Evolutionary conservation across 805 yeast genomes (phyloP), one percentile per base, ranked within the genome.

Genomic region (Suhomyces pyralidae): DNA sequence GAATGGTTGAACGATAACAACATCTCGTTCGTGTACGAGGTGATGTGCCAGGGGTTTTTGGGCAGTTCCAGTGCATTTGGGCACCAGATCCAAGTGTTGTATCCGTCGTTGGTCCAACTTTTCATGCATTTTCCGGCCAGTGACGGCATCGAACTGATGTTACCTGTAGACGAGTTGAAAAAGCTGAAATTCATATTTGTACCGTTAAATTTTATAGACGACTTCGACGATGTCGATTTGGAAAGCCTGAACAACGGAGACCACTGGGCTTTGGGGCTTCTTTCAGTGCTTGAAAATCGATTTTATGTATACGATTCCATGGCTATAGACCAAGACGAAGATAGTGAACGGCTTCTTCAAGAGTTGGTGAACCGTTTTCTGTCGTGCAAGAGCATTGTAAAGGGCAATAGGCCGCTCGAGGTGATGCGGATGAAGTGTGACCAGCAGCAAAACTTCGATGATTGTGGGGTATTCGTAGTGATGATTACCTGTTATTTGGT

Each of bases 1-100:
- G 86, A 85, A 61, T 88, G 94, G 93, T 69, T 88, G 28, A 85
- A 84, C 59, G 93, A 87, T 61, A 85, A 85, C 60, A 82, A 85
- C 58, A 78, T 88, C 38, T 72, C 86, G 0, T 81, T 86, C 51
- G 67, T 85, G 17, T 88, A 77, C 64, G 90, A 85, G 61, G 76
- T 77, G 53, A 55, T 72, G 42, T 49, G 43, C 47, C 62, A 64
- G 34, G 49, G 55, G 20, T 67, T 67, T 50, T 51, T 70, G n/a
- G 54, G 60, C 40, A 12, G 49, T 44, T 36, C 46, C 14, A 45
- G 26, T n/a, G 28, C 46, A 2, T 62, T 62, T 43, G 60, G 56
- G 34, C 54, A 56, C 45, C 72, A 68, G 54, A 56, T 74, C 36
- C 66, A 59, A 48, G 45, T 69, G 69, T 26, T 81, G 71, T 50